phyloP scores from a whole-genome alignment of 2,329 filamentous ascomycete species.

The Colletotrichum kahawae region DNA sequence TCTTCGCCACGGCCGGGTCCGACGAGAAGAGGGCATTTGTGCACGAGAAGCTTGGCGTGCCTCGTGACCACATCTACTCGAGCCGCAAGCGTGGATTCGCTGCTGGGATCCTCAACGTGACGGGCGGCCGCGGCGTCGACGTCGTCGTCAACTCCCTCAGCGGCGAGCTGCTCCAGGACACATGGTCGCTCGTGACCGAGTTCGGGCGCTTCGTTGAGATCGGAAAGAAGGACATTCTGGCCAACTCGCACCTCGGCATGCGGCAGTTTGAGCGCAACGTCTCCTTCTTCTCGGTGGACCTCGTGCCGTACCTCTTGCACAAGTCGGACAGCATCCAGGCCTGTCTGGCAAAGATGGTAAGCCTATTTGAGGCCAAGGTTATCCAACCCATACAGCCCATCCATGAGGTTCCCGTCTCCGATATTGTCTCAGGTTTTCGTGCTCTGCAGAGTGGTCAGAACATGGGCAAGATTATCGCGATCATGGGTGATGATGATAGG shows the following conservation, averaged over 20 bases:
- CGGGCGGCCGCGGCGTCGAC: background rate
- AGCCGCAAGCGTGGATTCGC: background rate
- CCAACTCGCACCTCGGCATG: background rate
- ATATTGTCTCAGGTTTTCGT: background rate
- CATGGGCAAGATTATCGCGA: background rate
- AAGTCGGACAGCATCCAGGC: background rate
- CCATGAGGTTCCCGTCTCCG: background rate
- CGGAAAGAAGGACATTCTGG: background rate
- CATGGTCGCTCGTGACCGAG: background rate
- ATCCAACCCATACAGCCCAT: background rate
- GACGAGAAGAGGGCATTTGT: conserved; percentile 38
- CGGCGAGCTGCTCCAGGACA: background rate
- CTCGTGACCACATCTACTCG: background rate
- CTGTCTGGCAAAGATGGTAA: background rate
- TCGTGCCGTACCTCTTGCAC: background rate
- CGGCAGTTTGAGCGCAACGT: background rate
- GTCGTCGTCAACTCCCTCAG: background rate
- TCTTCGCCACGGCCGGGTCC: conserved; percentile 39
- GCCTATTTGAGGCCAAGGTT: background rate
- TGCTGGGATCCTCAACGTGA: background rate
- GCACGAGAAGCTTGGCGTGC: background rate
- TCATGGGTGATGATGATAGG: background rate
- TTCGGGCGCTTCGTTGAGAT: background rate
- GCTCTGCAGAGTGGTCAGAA: background rate
- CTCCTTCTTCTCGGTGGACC: background rate